Conservation (phyloP, 805 yeast species). For the Debaryomyces castellii region DNA sequence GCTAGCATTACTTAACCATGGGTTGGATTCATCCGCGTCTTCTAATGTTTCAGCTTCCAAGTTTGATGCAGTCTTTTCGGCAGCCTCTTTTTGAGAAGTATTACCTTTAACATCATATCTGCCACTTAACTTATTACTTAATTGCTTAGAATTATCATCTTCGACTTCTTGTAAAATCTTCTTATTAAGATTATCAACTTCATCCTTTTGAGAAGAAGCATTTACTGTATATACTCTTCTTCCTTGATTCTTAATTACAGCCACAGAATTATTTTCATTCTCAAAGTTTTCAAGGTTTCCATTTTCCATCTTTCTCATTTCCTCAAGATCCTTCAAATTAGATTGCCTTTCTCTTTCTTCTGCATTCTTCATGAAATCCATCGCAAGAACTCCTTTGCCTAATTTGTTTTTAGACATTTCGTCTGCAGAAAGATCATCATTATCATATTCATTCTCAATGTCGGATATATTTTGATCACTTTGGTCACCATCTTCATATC, state of each 20-base stretch:
- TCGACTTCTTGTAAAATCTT: conserved; percentile 44
- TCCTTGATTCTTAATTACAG: conserved; percentile 63
- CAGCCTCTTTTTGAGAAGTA: conserved; percentile 5
- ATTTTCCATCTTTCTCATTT: conserved; percentile 46
- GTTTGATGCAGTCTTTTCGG: conserved; percentile 9
- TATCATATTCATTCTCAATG: conserved; percentile 39
- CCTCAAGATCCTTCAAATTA: conserved; percentile 54
- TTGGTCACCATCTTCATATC: conserved; percentile 54
- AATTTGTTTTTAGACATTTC: conserved; percentile 36
- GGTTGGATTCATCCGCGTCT: conserved; percentile 25
- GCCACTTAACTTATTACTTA: conserved; percentile 40
- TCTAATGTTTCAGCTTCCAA: conserved; percentile 9
- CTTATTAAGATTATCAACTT: conserved; percentile 33
- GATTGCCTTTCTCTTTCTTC: conserved; percentile 63
- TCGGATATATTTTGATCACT: conserved; percentile 53
- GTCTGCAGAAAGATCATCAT: conserved; percentile 37
- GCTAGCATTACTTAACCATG: conserved; percentile 30
- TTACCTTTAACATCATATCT: conserved; percentile 17
- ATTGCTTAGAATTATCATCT: conserved; percentile 49
- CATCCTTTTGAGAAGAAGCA: conserved; percentile 40
- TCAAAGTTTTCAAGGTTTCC: conserved; percentile 33
- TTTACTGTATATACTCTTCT: conserved; percentile 78
- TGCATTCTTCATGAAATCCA: conserved; percentile 96
- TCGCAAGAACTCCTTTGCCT: conserved; percentile 89
- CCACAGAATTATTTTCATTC: conserved; percentile 42